These are phyloP conservation scores for Podospora sp. DNA, from an alignment of 495 filamentous ascomycete genomes.

Conservation along the genomic window DNA sequence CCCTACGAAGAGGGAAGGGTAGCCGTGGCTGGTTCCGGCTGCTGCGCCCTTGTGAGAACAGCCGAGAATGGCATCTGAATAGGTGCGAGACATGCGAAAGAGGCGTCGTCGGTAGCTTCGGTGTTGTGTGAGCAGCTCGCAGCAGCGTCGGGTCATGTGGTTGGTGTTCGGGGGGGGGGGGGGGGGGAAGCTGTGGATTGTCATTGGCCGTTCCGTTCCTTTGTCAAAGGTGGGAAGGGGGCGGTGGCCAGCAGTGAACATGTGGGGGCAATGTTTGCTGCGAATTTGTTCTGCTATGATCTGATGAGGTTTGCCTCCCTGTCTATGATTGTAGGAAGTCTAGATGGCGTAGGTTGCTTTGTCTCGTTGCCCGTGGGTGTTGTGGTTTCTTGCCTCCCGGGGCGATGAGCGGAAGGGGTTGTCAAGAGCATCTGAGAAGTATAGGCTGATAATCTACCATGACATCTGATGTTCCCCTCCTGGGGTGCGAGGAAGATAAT, in stretches of 20 bases:
- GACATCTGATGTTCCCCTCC: too few relatives aligned
- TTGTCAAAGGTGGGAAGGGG: not conserved
- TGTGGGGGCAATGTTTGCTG: not conserved
- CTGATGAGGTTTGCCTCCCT: too few relatives aligned
- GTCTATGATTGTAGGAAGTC: too few relatives aligned
- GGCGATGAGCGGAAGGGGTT: too few relatives aligned
- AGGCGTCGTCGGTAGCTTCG: not conserved
- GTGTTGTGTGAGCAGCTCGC: not conserved
- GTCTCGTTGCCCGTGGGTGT: too few relatives aligned
- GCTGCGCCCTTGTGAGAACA: not conserved
- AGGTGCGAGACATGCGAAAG: not conserved
- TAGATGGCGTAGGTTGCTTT: too few relatives aligned
- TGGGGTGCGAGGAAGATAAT: too few relatives aligned
- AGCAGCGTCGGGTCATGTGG: not conserved
- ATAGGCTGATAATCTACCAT: too few relatives aligned
- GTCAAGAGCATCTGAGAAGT: too few relatives aligned
- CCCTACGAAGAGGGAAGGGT: not conserved
- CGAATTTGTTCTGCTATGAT: too few relatives aligned
- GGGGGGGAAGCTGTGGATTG: not conserved
- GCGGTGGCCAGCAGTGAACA: not conserved
- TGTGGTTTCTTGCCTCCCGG: too few relatives aligned
- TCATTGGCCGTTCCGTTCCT: not conserved
- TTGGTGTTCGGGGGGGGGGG: not conserved
- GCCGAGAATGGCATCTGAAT: not conserved
- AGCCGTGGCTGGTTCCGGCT: not conserved